These are phyloP conservation scores for Leptoxyphium fumago DNA, from an alignment of 2,329 filamentous ascomycete genomes.

Conservation along the genomic window DNA sequence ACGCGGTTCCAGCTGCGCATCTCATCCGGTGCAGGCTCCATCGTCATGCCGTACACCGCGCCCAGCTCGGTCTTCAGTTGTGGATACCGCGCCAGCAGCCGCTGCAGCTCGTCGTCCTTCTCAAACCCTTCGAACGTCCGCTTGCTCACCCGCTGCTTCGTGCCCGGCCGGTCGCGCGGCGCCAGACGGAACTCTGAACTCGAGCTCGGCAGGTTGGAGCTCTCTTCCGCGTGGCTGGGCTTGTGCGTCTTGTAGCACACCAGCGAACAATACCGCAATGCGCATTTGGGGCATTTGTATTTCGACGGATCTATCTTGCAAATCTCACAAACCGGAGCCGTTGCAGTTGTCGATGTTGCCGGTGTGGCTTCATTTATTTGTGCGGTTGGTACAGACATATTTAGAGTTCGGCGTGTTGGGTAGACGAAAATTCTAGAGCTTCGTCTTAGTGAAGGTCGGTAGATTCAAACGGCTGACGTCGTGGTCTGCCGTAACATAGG, in stretches of 20 bases:
- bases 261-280: slow-evolving; percentile 29
- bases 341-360: neutral
- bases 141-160: slow-evolving; percentile 11
- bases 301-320: slow-evolving; percentile 30
- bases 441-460: no score
- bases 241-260: slow-evolving; percentile 25
- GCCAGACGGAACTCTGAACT: neutral
- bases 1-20: slow-evolving; percentile 12
- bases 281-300: slow-evolving; percentile 36
- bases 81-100: slow-evolving; percentile 21
- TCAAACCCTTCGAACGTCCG: slow-evolving; percentile 19
- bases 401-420: no score
- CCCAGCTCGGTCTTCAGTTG: slow-evolving; percentile 19
- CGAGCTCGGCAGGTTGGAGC: neutral
- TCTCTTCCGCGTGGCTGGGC: slow-evolving; percentile 13
- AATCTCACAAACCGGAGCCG: slow-evolving; percentile 28
- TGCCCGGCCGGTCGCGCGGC: slow-evolving; percentile 9
- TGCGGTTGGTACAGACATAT: no score
- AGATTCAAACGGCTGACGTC: no score
- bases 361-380: no score
- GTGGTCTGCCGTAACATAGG: no score
- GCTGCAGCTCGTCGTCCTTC: slow-evolving; percentile 17
- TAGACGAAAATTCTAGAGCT: no score
- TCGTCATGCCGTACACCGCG: slow-evolving; percentile 19
- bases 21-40: slow-evolving; percentile 21